Conservation (phyloP, 2,329 filamentous ascomycete species). For the Aspergillus sp. region DNA sequence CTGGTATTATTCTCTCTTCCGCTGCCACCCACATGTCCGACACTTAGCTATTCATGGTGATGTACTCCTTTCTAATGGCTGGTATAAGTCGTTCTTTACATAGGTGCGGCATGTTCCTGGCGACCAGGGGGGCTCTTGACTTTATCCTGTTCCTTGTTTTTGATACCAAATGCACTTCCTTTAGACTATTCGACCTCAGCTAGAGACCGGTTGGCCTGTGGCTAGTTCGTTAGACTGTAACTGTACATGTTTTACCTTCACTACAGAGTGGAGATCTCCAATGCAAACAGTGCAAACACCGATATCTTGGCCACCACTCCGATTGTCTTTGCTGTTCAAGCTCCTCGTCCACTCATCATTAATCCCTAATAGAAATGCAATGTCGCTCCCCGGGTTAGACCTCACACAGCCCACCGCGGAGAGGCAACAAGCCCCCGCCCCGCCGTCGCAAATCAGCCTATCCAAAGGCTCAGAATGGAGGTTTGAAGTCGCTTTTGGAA, state of each 20-base stretch:
- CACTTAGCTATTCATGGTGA: background rate
- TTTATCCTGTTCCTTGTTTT: slow-evolving; percentile 4
- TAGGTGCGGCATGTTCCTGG: background rate
- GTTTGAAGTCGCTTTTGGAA: slow-evolving; percentile 57
- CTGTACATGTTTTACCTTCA: no score
- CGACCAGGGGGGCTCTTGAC: background rate
- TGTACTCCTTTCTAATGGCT: background rate
- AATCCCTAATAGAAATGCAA: slow-evolving; percentile 26
- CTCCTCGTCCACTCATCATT: background rate
- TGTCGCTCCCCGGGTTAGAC: slow-evolving; percentile 68
- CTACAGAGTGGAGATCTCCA: no score
- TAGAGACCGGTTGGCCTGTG: no score
- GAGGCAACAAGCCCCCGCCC: slow-evolving; percentile 25
- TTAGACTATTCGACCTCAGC: no score
- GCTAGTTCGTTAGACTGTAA: no score
- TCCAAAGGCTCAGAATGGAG: slow-evolving; percentile 65
- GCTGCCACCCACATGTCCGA: background rate
- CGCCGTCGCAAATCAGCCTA: slow-evolving; percentile 44
- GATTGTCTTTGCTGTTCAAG: no score
- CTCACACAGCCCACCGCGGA: slow-evolving; percentile 54
- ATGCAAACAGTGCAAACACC: no score
- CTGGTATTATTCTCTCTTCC: background rate
- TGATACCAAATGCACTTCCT: background rate
- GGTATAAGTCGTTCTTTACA: background rate
- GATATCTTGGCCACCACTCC: no score